A percentile compares a stretch with the other conserved stretches of the same genome.
Conservation (phyloP, 805 yeast genomes). For the Grigorovia humatica region DNA sequence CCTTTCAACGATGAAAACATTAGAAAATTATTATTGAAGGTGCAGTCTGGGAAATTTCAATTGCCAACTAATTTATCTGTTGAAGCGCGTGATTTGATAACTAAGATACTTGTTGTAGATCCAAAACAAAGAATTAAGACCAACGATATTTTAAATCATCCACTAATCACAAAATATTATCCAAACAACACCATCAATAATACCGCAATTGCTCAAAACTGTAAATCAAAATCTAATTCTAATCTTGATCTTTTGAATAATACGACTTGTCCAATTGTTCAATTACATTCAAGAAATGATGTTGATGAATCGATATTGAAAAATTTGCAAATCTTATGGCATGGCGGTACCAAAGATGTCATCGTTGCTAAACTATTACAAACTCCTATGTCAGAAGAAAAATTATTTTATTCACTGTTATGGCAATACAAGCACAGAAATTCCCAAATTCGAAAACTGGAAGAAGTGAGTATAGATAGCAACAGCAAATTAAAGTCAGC, state of each 20-base stretch:
- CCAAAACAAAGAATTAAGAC: slow-evolving; percentile 67
- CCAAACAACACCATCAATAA: neutral
- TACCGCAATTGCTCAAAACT: slow-evolving; percentile 1
- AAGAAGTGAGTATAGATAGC: neutral
- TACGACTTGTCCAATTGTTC: slow-evolving; percentile 9
- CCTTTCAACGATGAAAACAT: slow-evolving; percentile 81
- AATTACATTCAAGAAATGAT: slow-evolving; percentile 30
- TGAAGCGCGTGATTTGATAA: slow-evolving; percentile 60
- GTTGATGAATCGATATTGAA: slow-evolving; percentile 67
- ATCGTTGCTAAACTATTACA: slow-evolving; percentile 47
- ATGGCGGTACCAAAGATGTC: slow-evolving; percentile 53
- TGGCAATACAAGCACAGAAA: slow-evolving; percentile 71
- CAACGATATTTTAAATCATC: slow-evolving; percentile 59
- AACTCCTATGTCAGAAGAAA: slow-evolving; percentile 57
- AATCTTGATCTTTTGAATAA: slow-evolving; percentile 18
- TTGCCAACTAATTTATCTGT: slow-evolving; percentile 55
- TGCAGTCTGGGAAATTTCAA: slow-evolving; percentile 63
- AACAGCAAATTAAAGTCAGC: neutral
- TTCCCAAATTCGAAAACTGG: slow-evolving; percentile 4
- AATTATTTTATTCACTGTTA: slow-evolving; percentile 67
- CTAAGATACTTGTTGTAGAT: slow-evolving; percentile 55
- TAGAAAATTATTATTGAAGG: slow-evolving; percentile 58
- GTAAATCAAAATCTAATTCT: slow-evolving; percentile 20
- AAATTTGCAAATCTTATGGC: slow-evolving; percentile 71
- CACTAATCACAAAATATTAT: slow-evolving; percentile 59